These are phyloP conservation scores for Trichoderma sp. DNA, from an alignment of 2,329 filamentous ascomycete genomes.

Conservation along the genomic window DNA sequence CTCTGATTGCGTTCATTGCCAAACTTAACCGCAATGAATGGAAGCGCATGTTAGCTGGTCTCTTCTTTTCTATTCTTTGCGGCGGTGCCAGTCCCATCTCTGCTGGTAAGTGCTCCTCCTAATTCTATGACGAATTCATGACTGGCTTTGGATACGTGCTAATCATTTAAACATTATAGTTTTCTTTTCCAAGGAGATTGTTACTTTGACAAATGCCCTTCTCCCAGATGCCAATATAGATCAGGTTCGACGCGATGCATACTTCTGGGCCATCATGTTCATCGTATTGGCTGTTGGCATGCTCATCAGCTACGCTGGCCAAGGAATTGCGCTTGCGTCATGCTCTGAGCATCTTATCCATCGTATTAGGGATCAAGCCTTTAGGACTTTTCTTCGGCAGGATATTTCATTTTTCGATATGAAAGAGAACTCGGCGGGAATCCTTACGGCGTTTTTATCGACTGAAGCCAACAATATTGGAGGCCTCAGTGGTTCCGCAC, in stretches of 20 bases:
- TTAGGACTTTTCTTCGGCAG: slow-evolving; percentile 84
- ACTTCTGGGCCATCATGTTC: slow-evolving; percentile 89
- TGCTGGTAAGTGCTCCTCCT: slow-evolving; percentile 21
- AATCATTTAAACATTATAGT: slow-evolving; percentile 38
- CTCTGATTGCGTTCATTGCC: slow-evolving; percentile 72
- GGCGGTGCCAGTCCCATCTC: slow-evolving; percentile 73
- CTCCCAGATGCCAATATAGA: slow-evolving; percentile 49
- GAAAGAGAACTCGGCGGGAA: slow-evolving; percentile 84
- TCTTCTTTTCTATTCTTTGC: slow-evolving; percentile 71
- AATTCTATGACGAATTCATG: neutral
- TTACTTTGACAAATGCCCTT: slow-evolving; percentile 57
- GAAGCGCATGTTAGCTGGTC: slow-evolving; percentile 67
- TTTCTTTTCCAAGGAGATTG: slow-evolving; percentile 87
- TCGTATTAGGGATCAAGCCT: slow-evolving; percentile 76
- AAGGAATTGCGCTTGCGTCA: slow-evolving; percentile 74
- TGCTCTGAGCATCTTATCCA: slow-evolving; percentile 85
- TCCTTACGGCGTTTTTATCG: slow-evolving; percentile 82
- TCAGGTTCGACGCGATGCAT: slow-evolving; percentile 64
- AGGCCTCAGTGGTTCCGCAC: slow-evolving; percentile 80
- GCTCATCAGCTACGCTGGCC: slow-evolving; percentile 63
- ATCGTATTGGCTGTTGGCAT: slow-evolving; percentile 75
- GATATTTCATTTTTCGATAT: slow-evolving; percentile 90
- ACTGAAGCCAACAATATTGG: slow-evolving; percentile 87
- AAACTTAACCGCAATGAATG: slow-evolving; percentile 75
- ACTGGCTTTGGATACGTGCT: neutral